Evolutionary conservation across 2,329 filamentous ascomycete species (phyloP), one percentile per base, ranked within the genome.

Genomic region (Aspergillus niger): DNA sequence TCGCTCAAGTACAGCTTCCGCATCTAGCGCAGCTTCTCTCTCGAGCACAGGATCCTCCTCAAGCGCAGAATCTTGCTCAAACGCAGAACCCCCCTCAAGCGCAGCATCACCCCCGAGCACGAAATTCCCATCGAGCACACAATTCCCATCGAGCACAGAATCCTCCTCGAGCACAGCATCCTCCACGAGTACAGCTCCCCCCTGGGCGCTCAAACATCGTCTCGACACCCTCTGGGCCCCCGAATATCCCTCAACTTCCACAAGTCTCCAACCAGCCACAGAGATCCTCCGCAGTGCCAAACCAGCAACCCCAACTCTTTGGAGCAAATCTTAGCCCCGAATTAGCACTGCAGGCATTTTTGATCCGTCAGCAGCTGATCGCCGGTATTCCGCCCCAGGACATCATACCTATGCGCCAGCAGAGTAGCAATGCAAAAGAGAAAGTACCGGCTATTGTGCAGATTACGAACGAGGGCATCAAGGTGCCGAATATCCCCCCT

Each of bases 361-460:
- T 75, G 13, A 62, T 74, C 43, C 67, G 67, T 5, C 68, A 72
- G 56, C 73, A 75, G 55, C 51, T 69, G 6, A 17, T 73, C 8
- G 71, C 65, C 8, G 73, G 73, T 3, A 67, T 75, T 26, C 55
- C 64, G 1, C 64, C 60, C 4, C 56, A 70, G 5, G 20, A 69
- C 8, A 43, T 74, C 28, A 59, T 70, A 28, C 55, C 58, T 3
- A 70, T 73, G 58, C 50, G 28, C 28, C 47, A 13, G 32, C 30
- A 51, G n/a, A 32, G 10, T 5, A 48, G 28, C 47, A 30, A 30
- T 15, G n/a, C 26, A 49, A 24, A 43, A 48, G 36, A 61, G 49
- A 41, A 32, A 5, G 15, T 51, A 57, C 63, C 68, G 2, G 47
- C 56, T 3, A 17, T 71, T 32, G 20, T 71, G 13, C 68, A 64